A percentile compares a stretch with the other conserved stretches of the same genome.
phyloP scores from a whole-genome alignment of 345 rosid genomes.

The Abelmoschus esculentus region DNA sequence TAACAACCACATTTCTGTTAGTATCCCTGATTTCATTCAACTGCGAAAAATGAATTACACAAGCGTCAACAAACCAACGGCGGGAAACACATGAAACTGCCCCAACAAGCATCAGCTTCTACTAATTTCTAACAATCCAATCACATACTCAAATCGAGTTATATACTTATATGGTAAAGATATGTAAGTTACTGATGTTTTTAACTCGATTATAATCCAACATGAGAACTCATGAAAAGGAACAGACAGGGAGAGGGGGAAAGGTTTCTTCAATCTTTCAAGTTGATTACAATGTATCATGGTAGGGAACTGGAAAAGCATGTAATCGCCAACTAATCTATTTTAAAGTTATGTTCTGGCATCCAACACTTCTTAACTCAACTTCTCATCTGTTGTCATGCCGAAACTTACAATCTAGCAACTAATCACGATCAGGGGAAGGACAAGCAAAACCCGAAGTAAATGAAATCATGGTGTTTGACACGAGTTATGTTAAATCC shows the following conservation, averaged over 20 bases:
- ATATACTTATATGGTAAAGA: not conserved
- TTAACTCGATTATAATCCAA: not conserved
- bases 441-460: not conserved
- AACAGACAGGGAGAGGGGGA: not conserved
- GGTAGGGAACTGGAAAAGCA: not conserved
- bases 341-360: not conserved
- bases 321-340: not conserved
- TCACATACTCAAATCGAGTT: too few species aligned
- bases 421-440: not conserved
- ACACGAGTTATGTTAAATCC: not conserved
- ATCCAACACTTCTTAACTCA: not conserved
- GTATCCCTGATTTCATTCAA: constrained; percentile 67
- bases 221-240: not conserved
- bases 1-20: constrained; percentile 48
- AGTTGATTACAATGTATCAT: not conserved
- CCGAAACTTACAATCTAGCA: too few species aligned
- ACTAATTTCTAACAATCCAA: too few species aligned
- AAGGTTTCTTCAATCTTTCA: not conserved
- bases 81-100: not conserved
- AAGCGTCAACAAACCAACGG: not conserved
- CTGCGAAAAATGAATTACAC: constrained; percentile 31
- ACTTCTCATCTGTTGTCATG: not conserved
- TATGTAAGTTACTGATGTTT: not conserved
- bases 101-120: too few species aligned
- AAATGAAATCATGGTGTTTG: not conserved